Conservation (phyloP, 305 asterid species). For the Nicotiana rustica region DNA sequence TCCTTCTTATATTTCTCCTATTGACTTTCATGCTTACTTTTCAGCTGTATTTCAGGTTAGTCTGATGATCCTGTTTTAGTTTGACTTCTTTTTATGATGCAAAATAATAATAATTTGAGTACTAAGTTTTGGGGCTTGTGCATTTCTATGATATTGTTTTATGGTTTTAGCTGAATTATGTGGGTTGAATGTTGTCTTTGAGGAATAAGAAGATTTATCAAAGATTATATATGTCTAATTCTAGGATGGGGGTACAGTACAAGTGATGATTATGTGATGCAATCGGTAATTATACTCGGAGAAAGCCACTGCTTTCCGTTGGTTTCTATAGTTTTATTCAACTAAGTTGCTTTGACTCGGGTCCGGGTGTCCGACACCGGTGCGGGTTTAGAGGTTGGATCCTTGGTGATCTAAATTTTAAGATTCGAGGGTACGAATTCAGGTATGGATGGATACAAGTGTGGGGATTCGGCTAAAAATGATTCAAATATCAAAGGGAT, state of each 20-base stretch:
- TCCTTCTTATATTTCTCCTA: neutral
- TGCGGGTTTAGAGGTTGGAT: too few species aligned
- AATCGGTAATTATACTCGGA: neutral
- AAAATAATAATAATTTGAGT: neutral
- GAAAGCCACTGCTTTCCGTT: constrained; percentile 8
- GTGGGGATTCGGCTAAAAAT: too few species aligned
- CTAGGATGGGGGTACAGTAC: neutral
- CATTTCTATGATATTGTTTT: too few species aligned
- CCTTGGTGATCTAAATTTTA: too few species aligned
- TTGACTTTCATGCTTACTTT: constrained; percentile 1
- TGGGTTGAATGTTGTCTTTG: neutral
- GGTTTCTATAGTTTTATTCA: neutral
- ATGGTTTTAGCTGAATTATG: constrained; percentile 25
- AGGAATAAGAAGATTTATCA: constrained; percentile 15
- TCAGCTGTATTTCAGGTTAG: neutral
- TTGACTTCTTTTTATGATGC: constrained; percentile 22
- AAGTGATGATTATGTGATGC: neutral
- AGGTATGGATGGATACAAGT: too few species aligned
- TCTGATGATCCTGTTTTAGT: neutral
- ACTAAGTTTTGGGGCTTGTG: constrained; percentile 20
- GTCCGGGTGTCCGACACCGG: too few species aligned
- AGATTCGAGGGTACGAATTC: too few species aligned
- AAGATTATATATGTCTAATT: neutral
- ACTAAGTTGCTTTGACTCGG: too few species aligned
- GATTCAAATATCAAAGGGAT: neutral